phyloP scores from a whole-genome alignment of 148 eudicot genomes.

The Rhododendron vialii region DNA sequence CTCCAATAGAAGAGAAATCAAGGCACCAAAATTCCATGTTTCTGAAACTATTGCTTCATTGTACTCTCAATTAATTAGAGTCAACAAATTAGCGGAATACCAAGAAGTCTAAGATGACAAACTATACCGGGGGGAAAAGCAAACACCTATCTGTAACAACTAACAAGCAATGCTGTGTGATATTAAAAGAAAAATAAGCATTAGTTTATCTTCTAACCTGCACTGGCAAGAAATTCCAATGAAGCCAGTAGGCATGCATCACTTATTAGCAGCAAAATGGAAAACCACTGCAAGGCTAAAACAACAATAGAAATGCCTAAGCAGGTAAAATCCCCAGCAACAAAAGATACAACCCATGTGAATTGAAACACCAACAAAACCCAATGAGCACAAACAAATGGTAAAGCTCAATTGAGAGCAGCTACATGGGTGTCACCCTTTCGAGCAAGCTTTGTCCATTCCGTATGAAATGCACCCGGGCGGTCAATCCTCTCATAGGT shows the following conservation, averaged over 20 bases:
- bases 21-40: background rate
- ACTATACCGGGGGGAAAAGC: background rate
- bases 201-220: background rate
- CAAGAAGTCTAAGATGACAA: background rate
- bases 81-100: background rate
- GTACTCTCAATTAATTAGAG: background rate
- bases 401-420: constrained; percentile 24
- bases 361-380: constrained; percentile 24
- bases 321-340: constrained; percentile 16
- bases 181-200: background rate
- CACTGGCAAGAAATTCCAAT: background rate
- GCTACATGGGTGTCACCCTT: constrained; percentile 28
- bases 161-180: background rate
- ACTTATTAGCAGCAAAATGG: constrained; percentile 11
- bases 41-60: background rate
- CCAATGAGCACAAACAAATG: constrained; percentile 12
- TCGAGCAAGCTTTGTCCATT: constrained; percentile 86
- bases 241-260: background rate
- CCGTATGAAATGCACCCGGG: constrained; percentile 77
- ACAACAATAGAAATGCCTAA: constrained; percentile 28
- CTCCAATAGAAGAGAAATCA: background rate
- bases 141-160: background rate
- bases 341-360: constrained; percentile 28
- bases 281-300: constrained; percentile 11
- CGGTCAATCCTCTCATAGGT: constrained; percentile 85